Evolutionary conservation across 2,329 filamentous ascomycete species (phyloP).

Genomic region (Fusarium aywerte): DNA sequence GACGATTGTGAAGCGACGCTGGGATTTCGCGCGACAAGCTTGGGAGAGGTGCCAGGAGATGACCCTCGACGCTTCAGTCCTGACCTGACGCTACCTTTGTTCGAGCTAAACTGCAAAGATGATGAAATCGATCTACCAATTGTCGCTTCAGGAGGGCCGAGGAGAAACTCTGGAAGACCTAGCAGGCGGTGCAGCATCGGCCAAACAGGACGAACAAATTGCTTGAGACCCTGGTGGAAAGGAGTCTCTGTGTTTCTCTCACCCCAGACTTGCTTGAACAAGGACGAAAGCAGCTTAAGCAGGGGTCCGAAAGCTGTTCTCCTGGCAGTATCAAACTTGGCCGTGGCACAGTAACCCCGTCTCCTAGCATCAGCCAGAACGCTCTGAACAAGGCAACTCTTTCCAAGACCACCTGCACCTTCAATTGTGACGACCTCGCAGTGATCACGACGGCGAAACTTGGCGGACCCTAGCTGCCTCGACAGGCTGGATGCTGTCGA

Average conservation of each 20-base stretch:
- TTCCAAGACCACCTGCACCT: constrained; percentile 71
- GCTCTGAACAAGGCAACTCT: constrained; percentile 72
- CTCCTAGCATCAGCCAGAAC: constrained; percentile 69
- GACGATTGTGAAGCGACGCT: constrained; percentile 61
- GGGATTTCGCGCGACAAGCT: constrained; percentile 50
- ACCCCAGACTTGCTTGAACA: constrained; percentile 75
- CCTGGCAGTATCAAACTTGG: constrained; percentile 72
- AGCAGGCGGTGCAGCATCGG: constrained; percentile 70
- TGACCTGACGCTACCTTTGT: constrained; percentile 48
- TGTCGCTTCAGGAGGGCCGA: constrained; percentile 60
- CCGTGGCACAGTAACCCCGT: constrained; percentile 72
- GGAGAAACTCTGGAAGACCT: constrained; percentile 75
- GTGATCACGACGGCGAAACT: constrained; percentile 70
- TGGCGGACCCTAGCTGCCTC: constrained; percentile 65
- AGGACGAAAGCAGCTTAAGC: constrained; percentile 71
- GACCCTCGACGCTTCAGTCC: constrained; percentile 59
- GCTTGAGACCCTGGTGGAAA: constrained; percentile 70
- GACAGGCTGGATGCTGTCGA: constrained; percentile 62
- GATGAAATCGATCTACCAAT: constrained; percentile 53
- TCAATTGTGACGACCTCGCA: constrained; percentile 72
- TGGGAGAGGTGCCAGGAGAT: constrained; percentile 60
- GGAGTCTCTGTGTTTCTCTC: constrained; percentile 72
- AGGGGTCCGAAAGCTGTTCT: constrained; percentile 71
- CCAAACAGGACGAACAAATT: constrained; percentile 72
- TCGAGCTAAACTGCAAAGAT: constrained; percentile 48